phyloP scores from a whole-genome alignment of 352 stramenopile species.

The Globisporangium echinulatum region DNA sequence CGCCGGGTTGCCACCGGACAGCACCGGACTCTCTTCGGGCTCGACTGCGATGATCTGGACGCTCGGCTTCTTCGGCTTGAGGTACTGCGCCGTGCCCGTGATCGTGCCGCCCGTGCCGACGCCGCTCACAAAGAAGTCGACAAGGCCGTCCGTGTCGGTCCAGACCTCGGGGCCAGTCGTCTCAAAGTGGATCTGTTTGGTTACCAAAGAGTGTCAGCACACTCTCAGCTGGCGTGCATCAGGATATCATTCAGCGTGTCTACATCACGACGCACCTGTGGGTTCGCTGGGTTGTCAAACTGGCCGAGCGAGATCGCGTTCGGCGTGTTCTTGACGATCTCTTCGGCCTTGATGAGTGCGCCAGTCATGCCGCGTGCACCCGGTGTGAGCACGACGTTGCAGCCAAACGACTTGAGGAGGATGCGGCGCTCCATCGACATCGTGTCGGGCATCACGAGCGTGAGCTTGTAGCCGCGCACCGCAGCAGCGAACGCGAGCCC shows the following conservation, averaged over 20 bases:
- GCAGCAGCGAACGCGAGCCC: conserved; percentile 89
- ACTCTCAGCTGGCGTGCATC: neutral
- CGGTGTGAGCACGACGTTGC: conserved; percentile 90
- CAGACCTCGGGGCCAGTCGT: conserved; percentile 87
- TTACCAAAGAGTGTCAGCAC: no score
- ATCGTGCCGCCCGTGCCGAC: conserved; percentile 86
- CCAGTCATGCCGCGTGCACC: conserved; percentile 76
- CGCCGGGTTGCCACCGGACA: conserved; percentile 72
- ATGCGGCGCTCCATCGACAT: conserved; percentile 96
- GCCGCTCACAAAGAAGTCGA: conserved; percentile 87
- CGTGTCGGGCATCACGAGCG: conserved; percentile 94
- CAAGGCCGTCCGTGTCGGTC: conserved; percentile 78
- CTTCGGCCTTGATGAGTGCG: conserved; percentile 70
- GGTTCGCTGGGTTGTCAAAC: conserved; percentile 97
- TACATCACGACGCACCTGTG: conserved; percentile 33
- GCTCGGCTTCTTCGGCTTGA: conserved; percentile 83
- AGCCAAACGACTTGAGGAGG: conserved; percentile 91
- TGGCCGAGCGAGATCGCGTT: conserved; percentile 87
- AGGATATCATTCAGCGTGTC: neutral
- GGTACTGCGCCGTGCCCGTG: conserved; percentile 76
- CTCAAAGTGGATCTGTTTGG: conserved; percentile 71
- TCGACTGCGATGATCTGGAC: conserved; percentile 82
- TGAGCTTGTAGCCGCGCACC: conserved; percentile 89
- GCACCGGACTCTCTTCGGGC: conserved; percentile 76
- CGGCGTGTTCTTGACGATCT: conserved; percentile 70